Percentiles rank a stretch among this genome's conserved stretches.
Evolutionary conservation across 1,284 basidiomycete species (phyloP).

Genomic region (Tilletia indica): DNA sequence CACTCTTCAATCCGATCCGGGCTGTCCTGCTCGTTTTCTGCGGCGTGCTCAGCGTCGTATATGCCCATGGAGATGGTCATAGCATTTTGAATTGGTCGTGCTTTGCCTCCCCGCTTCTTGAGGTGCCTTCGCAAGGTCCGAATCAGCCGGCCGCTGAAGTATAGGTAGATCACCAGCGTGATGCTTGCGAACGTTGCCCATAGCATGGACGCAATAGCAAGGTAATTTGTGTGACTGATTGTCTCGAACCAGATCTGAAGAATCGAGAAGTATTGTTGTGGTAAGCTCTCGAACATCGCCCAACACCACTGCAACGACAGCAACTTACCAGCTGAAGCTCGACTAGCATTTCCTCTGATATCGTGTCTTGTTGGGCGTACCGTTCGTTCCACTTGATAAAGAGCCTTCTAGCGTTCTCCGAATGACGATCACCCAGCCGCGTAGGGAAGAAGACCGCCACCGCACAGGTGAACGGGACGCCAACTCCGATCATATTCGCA

Average conservation of each 20-base stretch:
- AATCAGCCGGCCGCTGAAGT: background rate
- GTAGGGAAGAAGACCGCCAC: no score
- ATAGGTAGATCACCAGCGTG: background rate
- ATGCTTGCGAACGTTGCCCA: background rate
- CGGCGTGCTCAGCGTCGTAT: background rate
- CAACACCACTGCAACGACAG: no score
- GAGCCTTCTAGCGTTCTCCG: no score
- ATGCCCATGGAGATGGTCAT: slow-evolving; percentile 8
- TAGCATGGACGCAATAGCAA: background rate
- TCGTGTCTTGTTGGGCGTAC: no score
- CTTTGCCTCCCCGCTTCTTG: background rate
- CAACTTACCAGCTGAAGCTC: no score
- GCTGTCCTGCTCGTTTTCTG: background rate
- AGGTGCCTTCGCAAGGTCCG: background rate
- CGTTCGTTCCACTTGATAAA: no score
- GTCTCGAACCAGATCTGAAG: slow-evolving; percentile 2
- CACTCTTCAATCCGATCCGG: background rate
- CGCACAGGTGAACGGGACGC: no score
- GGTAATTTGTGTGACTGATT: background rate
- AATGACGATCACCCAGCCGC: no score
- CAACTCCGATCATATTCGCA: no score
- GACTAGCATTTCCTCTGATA: no score
- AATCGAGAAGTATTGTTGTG: no score
- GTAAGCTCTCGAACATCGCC: no score
- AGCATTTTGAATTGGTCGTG: background rate